Percentiles rank a stretch among this genome's conserved stretches.
These are phyloP conservation scores for Tritrichomonas musculus DNA, from an alignment of 208 protist species.

Conservation along the genomic window DNA sequence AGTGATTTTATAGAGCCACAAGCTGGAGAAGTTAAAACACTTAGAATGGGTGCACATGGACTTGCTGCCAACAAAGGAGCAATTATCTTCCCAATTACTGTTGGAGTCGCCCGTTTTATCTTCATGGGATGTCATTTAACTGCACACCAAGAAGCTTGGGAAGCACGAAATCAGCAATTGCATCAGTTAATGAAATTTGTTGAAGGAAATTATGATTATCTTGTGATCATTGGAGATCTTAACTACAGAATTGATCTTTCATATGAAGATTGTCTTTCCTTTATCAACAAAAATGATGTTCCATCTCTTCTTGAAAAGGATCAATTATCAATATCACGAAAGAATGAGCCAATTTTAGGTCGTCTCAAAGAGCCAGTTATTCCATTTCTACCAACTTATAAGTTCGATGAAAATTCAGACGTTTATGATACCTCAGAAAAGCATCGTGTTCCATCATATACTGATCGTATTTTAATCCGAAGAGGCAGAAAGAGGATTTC, in stretches of 20 bases:
- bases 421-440: conserved; percentile 42
- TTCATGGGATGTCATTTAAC: not conserved
- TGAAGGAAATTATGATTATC: not conserved
- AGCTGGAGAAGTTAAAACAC: not conserved
- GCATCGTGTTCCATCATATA: conserved; percentile 45
- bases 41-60: not conserved
- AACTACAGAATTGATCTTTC: not conserved
- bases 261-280: not conserved
- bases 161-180: not conserved
- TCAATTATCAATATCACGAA: not conserved
- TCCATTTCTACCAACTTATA: conserved; percentile 50
- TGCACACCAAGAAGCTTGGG: not conserved
- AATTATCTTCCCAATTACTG: not conserved
- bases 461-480: conserved; percentile 41
- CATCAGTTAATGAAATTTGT: not conserved
- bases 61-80: conserved; percentile 32
- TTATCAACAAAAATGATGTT: not conserved
- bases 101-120: not conserved
- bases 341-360: conserved; percentile 32
- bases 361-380: conserved; percentile 42
- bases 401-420: conserved; percentile 46
- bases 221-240: not conserved
- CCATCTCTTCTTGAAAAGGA: not conserved
- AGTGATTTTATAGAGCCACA: no score
- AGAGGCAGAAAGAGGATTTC: not conserved